Evolutionary conservation across 352 stramenopile species (phyloP), one percentile per base, ranked within the genome.

Genomic region (Phytopythium sindhum): DNA sequence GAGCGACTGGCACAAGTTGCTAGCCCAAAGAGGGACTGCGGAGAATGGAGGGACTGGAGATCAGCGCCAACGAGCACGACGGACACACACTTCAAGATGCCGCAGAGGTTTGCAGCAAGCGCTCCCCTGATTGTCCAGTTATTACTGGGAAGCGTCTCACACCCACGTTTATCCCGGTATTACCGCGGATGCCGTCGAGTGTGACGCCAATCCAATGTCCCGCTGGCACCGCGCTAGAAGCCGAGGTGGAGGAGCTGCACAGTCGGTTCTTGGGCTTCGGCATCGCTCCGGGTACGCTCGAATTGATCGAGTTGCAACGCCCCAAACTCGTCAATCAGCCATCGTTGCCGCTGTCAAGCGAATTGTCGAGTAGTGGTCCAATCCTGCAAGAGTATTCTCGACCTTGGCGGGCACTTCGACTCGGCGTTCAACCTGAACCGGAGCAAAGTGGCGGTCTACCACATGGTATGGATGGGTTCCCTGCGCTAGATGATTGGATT

Each of bases 321-420:
- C 61, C 52, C n/a, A 39, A 61, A 58, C 75, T 69, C 54, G 67
- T 41, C 62, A 45, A 56, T 44, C 10, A 52, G 2, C 61, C 71
- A 45, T 23, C 56, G 21, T 42, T 81, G 0, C 75, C 75, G 19
- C 37, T 84, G 2, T 65, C 66, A 4, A 61, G 66, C 5, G 58
- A 65, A 0, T 61, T 68, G 0, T 61, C 62, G 24, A 35, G 54
- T 6, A 47, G 69, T 14, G 67, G 73, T 5, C 73, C 71, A 0
- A 81, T 86, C 35, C 61, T 80, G 14, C 67, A 74, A 0, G 77
- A 82, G 24, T 84, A 81, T 57, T 68, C 55, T 39, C 60, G 73
- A 15, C 51, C 64, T 2, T 84, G 75, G 77, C 65, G 66, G 39
- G 71, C 75, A 2, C 56, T 84, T 26, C 63, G 26, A n/a, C 68